phyloP scores from a whole-genome alignment of 169 alveolate genomes.

The Babesia sp. region DNA sequence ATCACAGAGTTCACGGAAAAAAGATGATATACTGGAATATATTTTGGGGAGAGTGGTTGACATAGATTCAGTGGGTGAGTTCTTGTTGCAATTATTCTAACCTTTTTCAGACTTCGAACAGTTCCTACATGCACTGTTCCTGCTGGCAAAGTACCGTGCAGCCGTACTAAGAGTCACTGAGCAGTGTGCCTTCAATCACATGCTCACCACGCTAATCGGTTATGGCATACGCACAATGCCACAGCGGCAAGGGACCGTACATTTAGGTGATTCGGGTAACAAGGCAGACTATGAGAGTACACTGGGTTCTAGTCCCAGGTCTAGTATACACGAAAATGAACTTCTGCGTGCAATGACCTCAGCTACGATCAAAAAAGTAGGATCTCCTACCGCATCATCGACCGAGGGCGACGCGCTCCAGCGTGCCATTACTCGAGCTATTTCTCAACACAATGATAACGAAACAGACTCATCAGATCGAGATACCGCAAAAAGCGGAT shows the following conservation, averaged over 20 bases:
- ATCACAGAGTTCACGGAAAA: slow-evolving; percentile 40
- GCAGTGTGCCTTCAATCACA: slow-evolving; percentile 57
- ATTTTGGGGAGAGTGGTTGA: slow-evolving; percentile 21
- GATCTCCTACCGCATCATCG: not conserved
- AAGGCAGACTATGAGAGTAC: not conserved
- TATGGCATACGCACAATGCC: not conserved
- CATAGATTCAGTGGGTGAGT: slow-evolving; percentile 29
- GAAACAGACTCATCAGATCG: not conserved
- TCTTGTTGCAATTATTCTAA: not conserved
- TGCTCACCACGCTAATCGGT: slow-evolving; percentile 16
- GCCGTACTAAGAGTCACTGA: slow-evolving; percentile 49
- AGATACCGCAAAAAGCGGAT: not conserved
- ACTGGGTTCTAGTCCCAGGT: not conserved
- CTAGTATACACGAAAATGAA: not conserved
- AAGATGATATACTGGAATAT: slow-evolving; percentile 45
- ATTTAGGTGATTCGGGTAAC: not conserved
- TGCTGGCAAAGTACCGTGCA: slow-evolving; percentile 57
- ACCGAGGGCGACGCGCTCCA: not conserved
- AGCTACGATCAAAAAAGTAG: not conserved
- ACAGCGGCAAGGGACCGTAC: not conserved
- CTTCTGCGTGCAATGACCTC: not conserved
- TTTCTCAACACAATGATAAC: not conserved
- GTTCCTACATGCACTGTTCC: slow-evolving; percentile 48
- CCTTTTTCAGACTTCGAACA: slow-evolving; percentile 42
- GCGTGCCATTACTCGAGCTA: not conserved